Evolutionary conservation across 148 eudicot genomes (phyloP), one percentile per base, ranked within the genome.

Genomic region (Persicaria maculosa): DNA sequence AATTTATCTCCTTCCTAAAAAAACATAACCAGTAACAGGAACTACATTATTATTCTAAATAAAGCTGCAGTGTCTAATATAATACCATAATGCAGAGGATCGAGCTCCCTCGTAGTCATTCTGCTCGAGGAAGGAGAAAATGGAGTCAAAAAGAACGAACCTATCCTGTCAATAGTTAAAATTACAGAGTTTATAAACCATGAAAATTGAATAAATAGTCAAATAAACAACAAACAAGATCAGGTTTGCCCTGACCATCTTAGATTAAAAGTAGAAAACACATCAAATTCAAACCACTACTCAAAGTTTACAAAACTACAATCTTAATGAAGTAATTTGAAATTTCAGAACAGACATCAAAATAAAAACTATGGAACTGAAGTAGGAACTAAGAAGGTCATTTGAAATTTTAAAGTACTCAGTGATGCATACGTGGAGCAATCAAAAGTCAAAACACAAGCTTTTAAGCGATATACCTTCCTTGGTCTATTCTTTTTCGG

Each of bases 81-180:
- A 19, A 17, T 71, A 71, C 73, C 73, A 46, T 47, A 71, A 17
- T 71, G 73, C 73, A 46, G 40, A 20, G 22, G 54, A 17, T 14
- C 53, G 74, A 44, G 89, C 91, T 58, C 71, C 83, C 45, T 74
- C 82, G 47, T 50, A 73, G 52, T 78, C 78, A 71, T 87, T 88
- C 72, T 75, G 82, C 75, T 71, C 76, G 77, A 93, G 88, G 77
- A 75, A 87, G 47, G 82, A 85, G 64, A 90, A 71, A 69, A 89
- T 82, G 46, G 68, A 76, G 76, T 93, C 98, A 80, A 84, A 73
- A 74, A 79, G 84, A 61, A 88, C 78, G 78, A 81, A 87, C 55
- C 82, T 86, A 78, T 89, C 89, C 98, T 90, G 91, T 77, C 81
- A 77, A 80, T 10, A 22, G 50, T 6, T 15, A 15, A 16, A 46